phyloP scores from a whole-genome alignment of 2,329 filamentous ascomycete genomes.

The Ceratocystis cubensis region DNA sequence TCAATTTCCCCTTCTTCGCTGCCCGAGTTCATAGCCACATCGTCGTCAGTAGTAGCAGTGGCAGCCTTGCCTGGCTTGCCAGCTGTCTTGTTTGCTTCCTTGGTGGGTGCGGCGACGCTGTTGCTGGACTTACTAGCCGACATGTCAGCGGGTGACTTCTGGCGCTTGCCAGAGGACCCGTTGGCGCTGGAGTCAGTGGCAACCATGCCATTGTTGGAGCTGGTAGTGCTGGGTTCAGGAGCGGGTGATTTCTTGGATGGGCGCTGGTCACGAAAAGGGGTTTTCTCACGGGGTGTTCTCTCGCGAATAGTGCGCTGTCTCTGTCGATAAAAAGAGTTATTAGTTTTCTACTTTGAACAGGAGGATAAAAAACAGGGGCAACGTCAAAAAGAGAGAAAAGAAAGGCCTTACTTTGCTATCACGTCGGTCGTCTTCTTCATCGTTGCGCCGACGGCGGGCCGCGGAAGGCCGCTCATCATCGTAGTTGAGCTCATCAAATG shows the following conservation, averaged over 20 bases:
- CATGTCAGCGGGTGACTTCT: conserved; percentile 14
- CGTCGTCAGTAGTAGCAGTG: conserved; percentile 10
- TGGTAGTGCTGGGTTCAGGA: neutral
- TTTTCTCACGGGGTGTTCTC: conserved; percentile 41
- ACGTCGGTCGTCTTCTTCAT: conserved; percentile 62
- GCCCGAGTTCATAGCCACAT: conserved; percentile 51
- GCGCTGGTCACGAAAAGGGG: conserved; percentile 44
- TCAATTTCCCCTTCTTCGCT: conserved; percentile 98
- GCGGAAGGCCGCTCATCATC: conserved; percentile 57
- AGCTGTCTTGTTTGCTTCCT: neutral
- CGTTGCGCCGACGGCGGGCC: conserved; percentile 57
- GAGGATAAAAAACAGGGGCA: neutral
- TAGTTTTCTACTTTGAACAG: neutral
- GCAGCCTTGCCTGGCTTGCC: neutral
- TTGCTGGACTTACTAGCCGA: neutral
- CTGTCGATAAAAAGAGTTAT: conserved; percentile 28
- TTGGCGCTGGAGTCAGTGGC: conserved; percentile 35
- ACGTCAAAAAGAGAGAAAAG: conserved; percentile 19
- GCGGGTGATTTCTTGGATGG: conserved; percentile 30
- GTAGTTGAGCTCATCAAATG: conserved; percentile 82
- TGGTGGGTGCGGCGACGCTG: neutral
- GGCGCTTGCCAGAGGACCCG: conserved; percentile 17
- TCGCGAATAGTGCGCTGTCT: conserved; percentile 30
- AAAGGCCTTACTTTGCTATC: conserved; percentile 47
- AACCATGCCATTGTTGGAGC: conserved; percentile 30